A percentile compares a stretch with the other conserved stretches of the same genome.
These are phyloP conservation scores for Rhodotorula sp. DNA, from an alignment of 1,284 basidiomycete genomes.

Conservation along the genomic window DNA sequence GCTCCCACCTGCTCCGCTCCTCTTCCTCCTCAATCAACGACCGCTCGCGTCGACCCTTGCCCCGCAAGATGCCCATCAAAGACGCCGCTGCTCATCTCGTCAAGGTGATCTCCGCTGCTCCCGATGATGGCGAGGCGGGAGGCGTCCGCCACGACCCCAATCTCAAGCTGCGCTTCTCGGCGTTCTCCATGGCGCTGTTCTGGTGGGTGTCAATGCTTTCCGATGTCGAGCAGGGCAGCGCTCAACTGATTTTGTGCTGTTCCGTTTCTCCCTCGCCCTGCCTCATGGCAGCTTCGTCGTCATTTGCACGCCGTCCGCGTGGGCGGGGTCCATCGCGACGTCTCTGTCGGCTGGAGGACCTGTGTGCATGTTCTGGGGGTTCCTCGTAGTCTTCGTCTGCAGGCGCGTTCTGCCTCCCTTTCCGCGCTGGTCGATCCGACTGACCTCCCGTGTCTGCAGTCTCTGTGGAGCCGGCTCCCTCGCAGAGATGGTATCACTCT, in stretches of 20 bases:
- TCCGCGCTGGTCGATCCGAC: no score
- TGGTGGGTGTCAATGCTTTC: neutral
- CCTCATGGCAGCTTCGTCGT: neutral
- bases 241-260: neutral
- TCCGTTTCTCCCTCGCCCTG: neutral
- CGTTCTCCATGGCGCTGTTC: neutral
- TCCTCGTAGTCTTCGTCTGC: slow-evolving; percentile 5
- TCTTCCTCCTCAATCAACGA: neutral
- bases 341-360: neutral
- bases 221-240: no score
- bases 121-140: neutral
- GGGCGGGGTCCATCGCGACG: neutral
- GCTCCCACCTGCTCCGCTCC: neutral
- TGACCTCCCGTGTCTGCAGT: neutral
- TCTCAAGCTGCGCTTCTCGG: slow-evolving; percentile 4
- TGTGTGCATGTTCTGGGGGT: slow-evolving; percentile 7
- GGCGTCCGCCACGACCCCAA: neutral
- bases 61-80: neutral
- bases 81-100: neutral
- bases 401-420: neutral
- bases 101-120: neutral
- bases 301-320: neutral
- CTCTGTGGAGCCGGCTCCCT: slow-evolving; percentile 11
- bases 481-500: slow-evolving; percentile 8
- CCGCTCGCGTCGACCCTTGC: no score